Evolutionary conservation across 352 stramenopile genomes (phyloP), one percentile per base, ranked within the genome.

Genomic region (Blastocystis hominis): DNA sequence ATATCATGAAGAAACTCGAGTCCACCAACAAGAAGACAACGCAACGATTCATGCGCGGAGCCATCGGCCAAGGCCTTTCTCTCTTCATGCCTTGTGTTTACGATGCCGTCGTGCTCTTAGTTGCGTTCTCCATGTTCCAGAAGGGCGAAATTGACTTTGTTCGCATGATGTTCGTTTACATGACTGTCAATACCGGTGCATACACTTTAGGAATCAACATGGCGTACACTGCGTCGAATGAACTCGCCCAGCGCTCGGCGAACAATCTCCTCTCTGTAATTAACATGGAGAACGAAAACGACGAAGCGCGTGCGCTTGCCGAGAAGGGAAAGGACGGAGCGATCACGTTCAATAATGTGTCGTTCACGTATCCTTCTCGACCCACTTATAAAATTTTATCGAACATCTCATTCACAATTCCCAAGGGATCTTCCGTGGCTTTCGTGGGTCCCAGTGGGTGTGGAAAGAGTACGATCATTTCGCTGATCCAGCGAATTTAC

Each of bases 331-430:
- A 66, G 5, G 47, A 84, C 6, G 89, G 88, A 0, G 53, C 90
- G 0, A 94, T 95, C 13, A 89, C 91, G 15, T 95, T 98, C 77
- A 56, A 95, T 44, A 90, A 97, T 80, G 92, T 98, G 7, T 78
- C 64, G 6, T 98, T 98, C 89, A 89, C 91, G 1, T 98, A 98
- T 89, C 94, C 94, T 6, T 92, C 93, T 0, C 88, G 94, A 44
- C 91, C 91, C 0, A 91, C 94, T 7, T 88, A 91, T 15, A 66
- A 62, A 1, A 92, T 97, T 59, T 93, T 97, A 75, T 91, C 91
- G 34, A 89, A 89, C 53, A 91, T 97, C 68, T 91, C 90, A 72
- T 87, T 97, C 5, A 90, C 89, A 3, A 90, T 93, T 88, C 59
- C 75, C 9, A 91, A 91, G 30, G 93, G 94, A 2, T 90, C 90